Conservation (phyloP, 306 rosid genomes). For the Hippophae gyantsensis region DNA sequence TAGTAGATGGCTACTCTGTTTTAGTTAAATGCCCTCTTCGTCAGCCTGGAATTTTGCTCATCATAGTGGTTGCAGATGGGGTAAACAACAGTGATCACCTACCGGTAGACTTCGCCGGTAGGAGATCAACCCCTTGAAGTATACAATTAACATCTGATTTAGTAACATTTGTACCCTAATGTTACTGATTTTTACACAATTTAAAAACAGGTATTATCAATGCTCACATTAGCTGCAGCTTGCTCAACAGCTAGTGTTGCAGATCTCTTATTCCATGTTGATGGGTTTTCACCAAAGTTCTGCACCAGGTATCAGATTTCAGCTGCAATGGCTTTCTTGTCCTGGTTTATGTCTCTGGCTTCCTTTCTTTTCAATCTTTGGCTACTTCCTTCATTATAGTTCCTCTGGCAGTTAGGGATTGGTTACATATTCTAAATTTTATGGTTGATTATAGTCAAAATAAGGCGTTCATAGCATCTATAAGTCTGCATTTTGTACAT, state of each 20-base stretch:
- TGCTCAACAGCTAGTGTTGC: constrained; percentile 72
- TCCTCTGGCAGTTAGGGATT: neutral
- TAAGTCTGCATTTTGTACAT: too few species aligned
- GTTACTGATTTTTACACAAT: neutral
- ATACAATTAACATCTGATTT: too few species aligned
- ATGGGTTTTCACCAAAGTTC: constrained; percentile 33
- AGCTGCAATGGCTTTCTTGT: constrained; percentile 62
- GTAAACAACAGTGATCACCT: constrained; percentile 26
- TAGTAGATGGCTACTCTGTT: constrained; percentile 77
- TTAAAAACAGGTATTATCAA: constrained; percentile 44
- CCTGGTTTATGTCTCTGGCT: constrained; percentile 58
- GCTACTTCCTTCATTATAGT: constrained; percentile 60
- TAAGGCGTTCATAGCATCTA: too few species aligned
- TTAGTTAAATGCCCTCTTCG: constrained; percentile 59
- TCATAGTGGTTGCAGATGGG: constrained; percentile 73
- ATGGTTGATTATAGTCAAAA: too few species aligned
- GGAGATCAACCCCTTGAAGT: too few species aligned
- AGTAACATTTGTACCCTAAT: too few species aligned
- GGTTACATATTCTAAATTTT: too few species aligned
- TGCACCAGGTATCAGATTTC: constrained; percentile 61
- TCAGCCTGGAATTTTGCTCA: constrained; percentile 54
- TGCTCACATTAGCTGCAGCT: constrained; percentile 70
- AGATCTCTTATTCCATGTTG: constrained; percentile 43
- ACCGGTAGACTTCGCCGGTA: too few species aligned
- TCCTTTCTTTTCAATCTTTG: constrained; percentile 71